These are phyloP conservation scores for Cydonia oblonga DNA, from an alignment of 331 rosid genomes.

Conservation along the genomic window DNA sequence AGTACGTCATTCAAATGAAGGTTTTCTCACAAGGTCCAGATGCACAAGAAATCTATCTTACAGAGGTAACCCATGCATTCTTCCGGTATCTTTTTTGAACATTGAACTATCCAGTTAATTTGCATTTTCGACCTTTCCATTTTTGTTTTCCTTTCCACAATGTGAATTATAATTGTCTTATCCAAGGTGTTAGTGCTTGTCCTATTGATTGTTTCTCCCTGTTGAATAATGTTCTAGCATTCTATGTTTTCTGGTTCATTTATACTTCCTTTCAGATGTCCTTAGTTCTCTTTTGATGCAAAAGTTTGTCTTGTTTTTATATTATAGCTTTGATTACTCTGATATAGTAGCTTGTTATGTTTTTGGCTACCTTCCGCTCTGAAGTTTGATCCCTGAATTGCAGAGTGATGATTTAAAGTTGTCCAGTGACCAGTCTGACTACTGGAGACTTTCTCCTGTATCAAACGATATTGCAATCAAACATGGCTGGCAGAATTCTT, in stretches of 20 bases:
- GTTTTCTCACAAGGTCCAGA: conserved; percentile 61
- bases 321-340: background rate
- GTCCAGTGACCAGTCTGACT: conserved; percentile 41
- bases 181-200: background rate
- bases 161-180: background rate
- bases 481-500: conserved; percentile 54
- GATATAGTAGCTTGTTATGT: conserved; percentile 10
- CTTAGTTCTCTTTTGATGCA: background rate
- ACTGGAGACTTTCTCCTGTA: conserved; percentile 45
- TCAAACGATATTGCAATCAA: conserved; percentile 43
- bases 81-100: background rate
- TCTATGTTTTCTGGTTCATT: background rate
- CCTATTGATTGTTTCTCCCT: background rate
- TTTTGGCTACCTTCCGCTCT: conserved; percentile 21
- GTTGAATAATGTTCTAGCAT: background rate
- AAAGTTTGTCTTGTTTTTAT: background rate
- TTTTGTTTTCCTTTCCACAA: background rate
- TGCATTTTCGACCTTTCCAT: background rate
- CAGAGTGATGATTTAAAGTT: conserved; percentile 72
- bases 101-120: background rate
- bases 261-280: background rate
- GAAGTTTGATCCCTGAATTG: conserved; percentile 23
- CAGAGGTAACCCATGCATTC: conserved; percentile 44
- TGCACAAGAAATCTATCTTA: conserved; percentile 69
- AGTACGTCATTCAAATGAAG: conserved; percentile 73